phyloP scores from a whole-genome alignment of 371 early-diverging fungal species.

The Cokeromyces recurvatus region DNA sequence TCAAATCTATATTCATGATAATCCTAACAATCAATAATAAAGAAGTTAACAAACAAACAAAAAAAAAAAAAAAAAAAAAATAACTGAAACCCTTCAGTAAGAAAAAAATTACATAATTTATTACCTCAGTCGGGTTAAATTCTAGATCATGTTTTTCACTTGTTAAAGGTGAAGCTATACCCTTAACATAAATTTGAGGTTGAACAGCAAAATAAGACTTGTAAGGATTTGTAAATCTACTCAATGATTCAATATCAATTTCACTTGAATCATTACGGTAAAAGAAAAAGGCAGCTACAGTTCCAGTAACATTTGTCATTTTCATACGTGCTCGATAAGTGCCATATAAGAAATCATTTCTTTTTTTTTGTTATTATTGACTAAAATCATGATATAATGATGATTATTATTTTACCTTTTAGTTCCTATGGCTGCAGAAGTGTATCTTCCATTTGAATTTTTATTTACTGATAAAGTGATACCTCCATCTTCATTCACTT shows the following conservation, averaged over 20 bases:
- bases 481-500: conserved; percentile 13
- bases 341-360: conserved; percentile 39
- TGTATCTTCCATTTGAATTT: conserved; percentile 3
- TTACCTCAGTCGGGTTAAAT: conserved; percentile 29
- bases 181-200: conserved; percentile 35
- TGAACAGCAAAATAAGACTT: conserved; percentile 35
- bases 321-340: conserved; percentile 36
- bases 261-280: conserved; percentile 31
- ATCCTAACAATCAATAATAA: conserved; percentile 16
- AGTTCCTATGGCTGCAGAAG: conserved; percentile 38
- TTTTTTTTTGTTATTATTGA: no score
- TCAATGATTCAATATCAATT: conserved; percentile 42
- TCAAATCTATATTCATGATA: conserved; percentile 46
- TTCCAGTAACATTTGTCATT: conserved; percentile 26
- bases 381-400: no score
- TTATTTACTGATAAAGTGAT: conserved; percentile 20
- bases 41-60: no score
- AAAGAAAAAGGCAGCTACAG: conserved; percentile 39
- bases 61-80: no score
- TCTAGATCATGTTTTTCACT: conserved; percentile 19
- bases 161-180: conserved; percentile 30
- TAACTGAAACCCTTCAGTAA: no score
- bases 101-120: no score
- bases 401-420: conserved; percentile 21
- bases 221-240: conserved; percentile 27